These are phyloP conservation scores for Lepidium sativum DNA, from an alignment of 345 rosid genomes.

Conservation along the genomic window DNA sequence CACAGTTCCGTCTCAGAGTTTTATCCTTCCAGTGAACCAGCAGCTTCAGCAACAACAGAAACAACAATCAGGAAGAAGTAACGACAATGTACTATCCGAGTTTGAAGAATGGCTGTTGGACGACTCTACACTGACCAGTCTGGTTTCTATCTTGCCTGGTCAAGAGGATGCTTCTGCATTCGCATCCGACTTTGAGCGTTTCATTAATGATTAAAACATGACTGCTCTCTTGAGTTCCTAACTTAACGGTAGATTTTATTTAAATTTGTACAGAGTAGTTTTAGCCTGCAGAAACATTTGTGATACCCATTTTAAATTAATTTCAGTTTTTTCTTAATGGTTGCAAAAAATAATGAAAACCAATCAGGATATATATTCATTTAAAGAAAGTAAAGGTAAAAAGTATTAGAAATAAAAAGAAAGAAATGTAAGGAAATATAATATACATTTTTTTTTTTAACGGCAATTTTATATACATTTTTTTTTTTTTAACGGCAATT, in stretches of 20 bases:
- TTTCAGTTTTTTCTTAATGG: too few relatives aligned
- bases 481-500: too few relatives aligned
- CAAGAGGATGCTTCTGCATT: not conserved
- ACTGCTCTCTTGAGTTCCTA: not conserved
- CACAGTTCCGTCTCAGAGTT: not conserved
- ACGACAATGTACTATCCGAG: not conserved
- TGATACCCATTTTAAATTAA: too few relatives aligned
- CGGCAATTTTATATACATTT: too few relatives aligned
- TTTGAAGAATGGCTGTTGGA: slow-evolving; percentile 27
- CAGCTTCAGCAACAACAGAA: not conserved
- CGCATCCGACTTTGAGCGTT: not conserved
- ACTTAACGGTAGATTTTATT: not conserved
- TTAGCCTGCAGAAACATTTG: not conserved
- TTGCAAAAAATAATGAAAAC: too few relatives aligned
- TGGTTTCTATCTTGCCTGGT: not conserved
- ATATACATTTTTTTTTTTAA: too few relatives aligned
- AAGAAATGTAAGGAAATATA: too few relatives aligned
- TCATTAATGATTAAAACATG: not conserved
- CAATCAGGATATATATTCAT: too few relatives aligned
- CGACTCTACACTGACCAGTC: not conserved
- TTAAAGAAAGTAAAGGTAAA: too few relatives aligned
- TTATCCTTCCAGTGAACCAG: not conserved
- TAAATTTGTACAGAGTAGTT: not conserved
- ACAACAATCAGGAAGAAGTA: not conserved
- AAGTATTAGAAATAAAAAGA: too few relatives aligned